Percentiles rank a stretch among this genome's conserved stretches.
These are phyloP conservation scores for Protomyces gravidus DNA, from an alignment of 1,139 yeast species.

Conservation along the genomic window DNA sequence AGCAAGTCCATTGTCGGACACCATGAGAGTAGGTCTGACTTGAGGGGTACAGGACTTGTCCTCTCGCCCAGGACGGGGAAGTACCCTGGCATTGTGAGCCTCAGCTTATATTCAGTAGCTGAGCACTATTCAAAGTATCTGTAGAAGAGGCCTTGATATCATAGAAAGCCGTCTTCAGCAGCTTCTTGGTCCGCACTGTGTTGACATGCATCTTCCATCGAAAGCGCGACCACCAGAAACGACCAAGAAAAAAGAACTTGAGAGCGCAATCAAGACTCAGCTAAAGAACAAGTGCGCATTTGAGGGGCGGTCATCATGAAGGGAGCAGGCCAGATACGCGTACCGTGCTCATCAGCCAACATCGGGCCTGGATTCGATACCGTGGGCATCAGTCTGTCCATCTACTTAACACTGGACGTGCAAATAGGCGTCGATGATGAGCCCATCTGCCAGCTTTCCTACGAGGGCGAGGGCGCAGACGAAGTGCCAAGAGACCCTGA, in stretches of 20 bases:
- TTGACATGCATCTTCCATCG: no score
- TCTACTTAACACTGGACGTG: conserved; percentile 68
- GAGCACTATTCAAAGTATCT: background rate
- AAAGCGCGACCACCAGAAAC: no score
- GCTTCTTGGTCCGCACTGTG: no score
- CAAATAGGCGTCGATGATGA: conserved; percentile 20
- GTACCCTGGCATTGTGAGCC: no score
- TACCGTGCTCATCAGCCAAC: conserved; percentile 96
- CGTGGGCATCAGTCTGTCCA: conserved; percentile 77
- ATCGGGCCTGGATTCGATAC: conserved; percentile 99
- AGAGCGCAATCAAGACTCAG: no score
- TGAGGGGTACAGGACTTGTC: conserved; percentile 29
- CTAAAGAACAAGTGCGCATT: no score
- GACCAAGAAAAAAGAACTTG: no score
- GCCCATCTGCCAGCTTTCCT: conserved; percentile 55
- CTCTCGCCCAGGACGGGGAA: conserved; percentile 31
- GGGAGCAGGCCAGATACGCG: conserved; percentile 48
- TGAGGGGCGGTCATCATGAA: no score
- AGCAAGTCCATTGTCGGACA: conserved; percentile 36
- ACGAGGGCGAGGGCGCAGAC: conserved; percentile 73
- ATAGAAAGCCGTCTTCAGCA: no score
- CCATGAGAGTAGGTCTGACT: conserved; percentile 31
- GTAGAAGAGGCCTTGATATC: no score
- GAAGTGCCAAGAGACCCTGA: conserved; percentile 74
- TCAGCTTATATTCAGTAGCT: background rate